Evolutionary conservation across 306 rosid genomes (phyloP).

Genomic region (Mucuna pruriens): DNA sequence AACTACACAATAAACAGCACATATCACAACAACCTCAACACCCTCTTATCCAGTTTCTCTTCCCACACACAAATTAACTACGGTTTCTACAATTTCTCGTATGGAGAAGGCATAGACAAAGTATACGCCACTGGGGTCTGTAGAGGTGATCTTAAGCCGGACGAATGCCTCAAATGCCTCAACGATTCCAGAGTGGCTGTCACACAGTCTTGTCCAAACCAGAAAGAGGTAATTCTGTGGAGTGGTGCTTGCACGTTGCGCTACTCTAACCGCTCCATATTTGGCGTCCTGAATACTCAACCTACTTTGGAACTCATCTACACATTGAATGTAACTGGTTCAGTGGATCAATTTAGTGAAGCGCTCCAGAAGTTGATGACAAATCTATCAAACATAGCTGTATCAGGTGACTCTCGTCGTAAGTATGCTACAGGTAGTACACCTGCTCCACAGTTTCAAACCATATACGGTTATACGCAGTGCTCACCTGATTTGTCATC

Average conservation of each 20-base stretch:
- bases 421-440: not conserved
- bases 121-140: constrained; percentile 32
- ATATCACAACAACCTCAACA: constrained; percentile 44
- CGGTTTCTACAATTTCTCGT: constrained; percentile 45
- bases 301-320: not conserved
- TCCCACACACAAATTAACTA: not conserved
- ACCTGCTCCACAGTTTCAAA: not conserved
- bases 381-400: not conserved
- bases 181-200: constrained; percentile 20
- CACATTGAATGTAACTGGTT: not conserved
- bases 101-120: constrained; percentile 33
- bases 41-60: constrained; percentile 45
- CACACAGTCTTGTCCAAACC: constrained; percentile 41
- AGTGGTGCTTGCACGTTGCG: constrained; percentile 38
- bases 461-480: constrained; percentile 33
- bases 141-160: constrained; percentile 44
- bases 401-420: not conserved
- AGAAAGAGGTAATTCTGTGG: constrained; percentile 50
- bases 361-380: not conserved
- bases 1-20: constrained; percentile 33
- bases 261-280: constrained; percentile 43
- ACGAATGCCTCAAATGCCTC: constrained; percentile 47
- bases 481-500: constrained; percentile 49
- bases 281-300: not conserved
- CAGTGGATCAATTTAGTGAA: not conserved